Evolutionary conservation across 352 stramenopile genomes (phyloP).

Genomic region (Phytophthora podocarpi): DNA sequence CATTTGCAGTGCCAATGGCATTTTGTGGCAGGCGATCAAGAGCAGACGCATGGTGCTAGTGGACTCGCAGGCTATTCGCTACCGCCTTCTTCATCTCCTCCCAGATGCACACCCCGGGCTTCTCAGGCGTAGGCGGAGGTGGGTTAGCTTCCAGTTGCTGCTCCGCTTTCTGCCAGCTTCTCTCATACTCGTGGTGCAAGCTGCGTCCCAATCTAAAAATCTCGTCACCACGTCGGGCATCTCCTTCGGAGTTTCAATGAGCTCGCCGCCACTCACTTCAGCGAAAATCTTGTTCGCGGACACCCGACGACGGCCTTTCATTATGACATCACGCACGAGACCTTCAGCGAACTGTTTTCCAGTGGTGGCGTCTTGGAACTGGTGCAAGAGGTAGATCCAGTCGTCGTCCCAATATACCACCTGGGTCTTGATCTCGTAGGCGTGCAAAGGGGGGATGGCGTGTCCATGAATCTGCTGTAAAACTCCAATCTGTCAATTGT

Average conservation of each 20-base stretch:
- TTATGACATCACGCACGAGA: slow-evolving; percentile 32
- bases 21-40: slow-evolving; percentile 66
- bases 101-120: slow-evolving; percentile 21
- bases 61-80: slow-evolving; percentile 61
- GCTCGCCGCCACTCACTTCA: slow-evolving; percentile 25
- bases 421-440: slow-evolving; percentile 62
- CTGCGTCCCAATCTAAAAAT: slow-evolving; percentile 45
- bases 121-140: slow-evolving; percentile 11
- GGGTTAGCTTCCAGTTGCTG: slow-evolving; percentile 6
- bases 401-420: slow-evolving; percentile 56
- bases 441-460: slow-evolving; percentile 49
- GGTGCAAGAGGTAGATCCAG: slow-evolving; percentile 69
- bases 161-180: slow-evolving; percentile 19
- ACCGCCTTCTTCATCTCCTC: slow-evolving; percentile 39
- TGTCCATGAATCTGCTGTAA: too few relatives aligned
- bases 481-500: too few relatives aligned
- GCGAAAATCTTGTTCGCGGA: slow-evolving; percentile 23
- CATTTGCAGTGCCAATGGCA: slow-evolving; percentile 34
- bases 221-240: slow-evolving; percentile 38
- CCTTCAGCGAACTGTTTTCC: slow-evolving; percentile 62
- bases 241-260: slow-evolving; percentile 18
- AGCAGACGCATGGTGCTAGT: slow-evolving; percentile 48
- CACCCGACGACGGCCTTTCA: slow-evolving; percentile 33
- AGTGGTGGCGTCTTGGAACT: slow-evolving; percentile 56
- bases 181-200: slow-evolving; percentile 37